Base-by-base conservation (phyloP, 2,329 filamentous ascomycete genomes). In the Colletotrichum sidae region DNA sequence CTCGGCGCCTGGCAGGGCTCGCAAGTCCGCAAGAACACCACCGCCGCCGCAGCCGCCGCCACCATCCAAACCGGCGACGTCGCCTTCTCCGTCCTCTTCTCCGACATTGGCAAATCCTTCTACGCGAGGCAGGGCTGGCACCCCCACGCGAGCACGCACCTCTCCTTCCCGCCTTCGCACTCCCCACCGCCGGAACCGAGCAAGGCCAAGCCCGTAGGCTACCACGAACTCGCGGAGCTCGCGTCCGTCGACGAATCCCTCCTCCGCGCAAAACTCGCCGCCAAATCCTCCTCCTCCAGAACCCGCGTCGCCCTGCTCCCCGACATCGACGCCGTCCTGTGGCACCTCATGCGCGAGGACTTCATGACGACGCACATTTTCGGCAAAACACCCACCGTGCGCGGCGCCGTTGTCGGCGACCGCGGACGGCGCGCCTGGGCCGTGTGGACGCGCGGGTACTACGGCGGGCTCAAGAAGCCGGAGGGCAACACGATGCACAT, bases 21-120 rank as follows among this genome's bases (percentile, higher is more conserved):
- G 39, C 50, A 57, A 52, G 59, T 68, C 55, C 69, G 69, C 12
- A 57, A 57, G 1, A 67, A 68, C 42, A 70, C 25, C 25, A 25
- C 25, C 25, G 1, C 25, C 25, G 2, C 25, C 25, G 4, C 2
- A 17, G 17, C 25, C 25, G 4, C 25, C 25, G 52, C 52, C 9
- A 53, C 56, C 33, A 57, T 65, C 41, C 55, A 72, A 69, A 42
- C 72, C 33, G 52, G 73, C 75, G 69, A 76, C 73, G 74, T 83
- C 75, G 68, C 77, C 12, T 96, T 95, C 76, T 94, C 92, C 1
- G 86, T 96, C 8, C 83, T 97, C 8, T 97, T 90, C 77, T 97
- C 93, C 8, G 93, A 96, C 72, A 94, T 96, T 69, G 93, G 94
- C 17, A 91, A 93, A 81, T 80, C 81, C 44, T 97, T 94, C 78